Evolutionary conservation across 371 early-diverging fungal genomes (phyloP), one percentile per base, ranked within the genome.

Genomic region (Mortierella polycephala): DNA sequence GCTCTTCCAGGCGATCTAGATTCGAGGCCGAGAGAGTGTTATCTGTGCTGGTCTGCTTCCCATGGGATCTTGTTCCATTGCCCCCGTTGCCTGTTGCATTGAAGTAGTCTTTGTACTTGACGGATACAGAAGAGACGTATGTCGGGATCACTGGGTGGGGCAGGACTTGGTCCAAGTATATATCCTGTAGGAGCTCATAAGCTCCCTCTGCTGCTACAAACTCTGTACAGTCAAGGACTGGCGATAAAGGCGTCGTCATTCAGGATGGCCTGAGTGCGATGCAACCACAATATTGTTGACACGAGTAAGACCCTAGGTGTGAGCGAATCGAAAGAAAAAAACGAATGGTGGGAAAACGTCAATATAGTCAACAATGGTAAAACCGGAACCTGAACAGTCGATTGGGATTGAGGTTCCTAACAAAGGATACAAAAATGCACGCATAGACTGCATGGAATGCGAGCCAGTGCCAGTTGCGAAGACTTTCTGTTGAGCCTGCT

Each of bases 131-230:
- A 20, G 85, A 88, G 37, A 85, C 86, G 14, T 83, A 82, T 1
- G 89, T 86, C 10, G 88, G 86, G 37, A 86, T 84, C 30, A 83
- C 73, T 56, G 85, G 84, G 14, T 83, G 75, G 0, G 88, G 87
- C 21, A 81, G 70, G 18, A 88, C 75, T 16, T 86, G 84, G 51
- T 83, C 84, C 30, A 88, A 79, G 55, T 83, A 82, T 21, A 88
- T 86, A 20, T 86, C 85, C 66, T 90, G 84, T 2, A 64, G 67
- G 13, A 88, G 71, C 13, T 73, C 73, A 62, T 90, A 88, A 12
- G 59, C 69, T 8, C 90, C 90, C 59, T 90, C 90, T 41, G 88
- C 88, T 11, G 90, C 73, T 37, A 75, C 67, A 66, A 90, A 88
- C 67, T 79, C 80, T 20, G 69, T 69, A 50, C 80, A 79, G 57